phyloP scores from a whole-genome alignment of 345 rosid genomes.

The Citrus sp. region DNA sequence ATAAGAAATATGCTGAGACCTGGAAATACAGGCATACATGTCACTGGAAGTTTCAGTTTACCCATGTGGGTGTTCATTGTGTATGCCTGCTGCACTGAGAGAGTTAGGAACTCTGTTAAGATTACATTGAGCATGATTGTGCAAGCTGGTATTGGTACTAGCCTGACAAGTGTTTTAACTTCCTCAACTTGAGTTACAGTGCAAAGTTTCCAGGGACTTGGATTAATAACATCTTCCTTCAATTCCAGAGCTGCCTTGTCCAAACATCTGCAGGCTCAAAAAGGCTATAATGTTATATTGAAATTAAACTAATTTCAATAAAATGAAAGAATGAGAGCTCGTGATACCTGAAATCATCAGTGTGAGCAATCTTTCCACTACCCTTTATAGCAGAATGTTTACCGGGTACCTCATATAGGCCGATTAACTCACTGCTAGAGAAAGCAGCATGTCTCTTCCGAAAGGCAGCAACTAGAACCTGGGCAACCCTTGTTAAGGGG shows the following conservation, averaged over 20 bases:
- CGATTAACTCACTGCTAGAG: constrained; percentile 62
- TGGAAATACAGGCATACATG: constrained; percentile 93
- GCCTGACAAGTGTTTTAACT: constrained; percentile 74
- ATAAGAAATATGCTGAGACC: constrained; percentile 81
- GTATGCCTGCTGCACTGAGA: constrained; percentile 86
- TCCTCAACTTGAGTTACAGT: constrained; percentile 94
- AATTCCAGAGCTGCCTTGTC: constrained; percentile 87
- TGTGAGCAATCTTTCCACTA: constrained; percentile 71
- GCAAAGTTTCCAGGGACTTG: constrained; percentile 87
- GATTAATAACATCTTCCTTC: constrained; percentile 66
- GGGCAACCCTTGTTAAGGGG: constrained; percentile 86
- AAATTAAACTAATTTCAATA: neutral
- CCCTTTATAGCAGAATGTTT: constrained; percentile 74
- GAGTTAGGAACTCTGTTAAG: constrained; percentile 78
- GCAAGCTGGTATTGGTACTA: constrained; percentile 77
- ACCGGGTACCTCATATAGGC: constrained; percentile 79
- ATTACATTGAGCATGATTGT: constrained; percentile 62
- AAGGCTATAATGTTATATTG: neutral
- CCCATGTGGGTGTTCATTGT: constrained; percentile 75
- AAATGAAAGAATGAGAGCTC: constrained; percentile 8
- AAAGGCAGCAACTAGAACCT: constrained; percentile 77
- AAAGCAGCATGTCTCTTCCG: constrained; percentile 58
- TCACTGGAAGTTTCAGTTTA: constrained; percentile 71
- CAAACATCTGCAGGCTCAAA: constrained; percentile 47
- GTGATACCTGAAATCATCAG: constrained; percentile 58